These are phyloP conservation scores for Xylariaceae sp. DNA, from an alignment of 2,329 filamentous ascomycete species.

Conservation along the genomic window DNA sequence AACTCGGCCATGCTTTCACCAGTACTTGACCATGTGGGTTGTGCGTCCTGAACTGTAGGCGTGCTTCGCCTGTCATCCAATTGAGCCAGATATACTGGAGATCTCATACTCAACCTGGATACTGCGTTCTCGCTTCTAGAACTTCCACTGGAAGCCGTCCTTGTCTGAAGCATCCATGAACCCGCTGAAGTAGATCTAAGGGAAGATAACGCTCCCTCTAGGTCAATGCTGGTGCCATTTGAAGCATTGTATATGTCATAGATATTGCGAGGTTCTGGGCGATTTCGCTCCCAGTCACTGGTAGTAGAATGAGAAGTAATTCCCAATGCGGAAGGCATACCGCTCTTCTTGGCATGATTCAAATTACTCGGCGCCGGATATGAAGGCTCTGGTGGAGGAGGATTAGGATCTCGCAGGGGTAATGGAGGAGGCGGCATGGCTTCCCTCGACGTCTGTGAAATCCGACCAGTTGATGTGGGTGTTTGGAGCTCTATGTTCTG, in stretches of 20 bases:
- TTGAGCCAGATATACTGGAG: conserved; percentile 15
- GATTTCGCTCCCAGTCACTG: no score
- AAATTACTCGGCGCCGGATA: no score
- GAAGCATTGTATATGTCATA: no score
- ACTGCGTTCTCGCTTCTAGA: conserved; percentile 7
- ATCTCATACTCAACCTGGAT: conserved; percentile 14
- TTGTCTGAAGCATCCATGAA: conserved; percentile 23
- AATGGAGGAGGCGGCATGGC: conserved; percentile 29
- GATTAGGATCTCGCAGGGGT: conserved; percentile 6
- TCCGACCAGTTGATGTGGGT: conserved; percentile 6
- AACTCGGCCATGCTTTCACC: conserved; percentile 29
- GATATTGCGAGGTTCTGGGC: no score
- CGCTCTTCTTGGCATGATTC: no score
- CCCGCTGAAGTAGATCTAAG: not conserved
- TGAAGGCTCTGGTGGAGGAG: no score
- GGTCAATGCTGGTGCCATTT: no score
- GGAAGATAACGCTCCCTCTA: no score
- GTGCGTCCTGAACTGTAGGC: not conserved
- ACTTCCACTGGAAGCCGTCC: conserved; percentile 10
- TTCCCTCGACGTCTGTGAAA: conserved; percentile 21
- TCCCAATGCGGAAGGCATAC: no score
- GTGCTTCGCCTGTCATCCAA: conserved; percentile 2
- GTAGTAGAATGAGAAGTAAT: no score
- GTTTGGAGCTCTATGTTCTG: no score
- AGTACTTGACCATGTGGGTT: not conserved